These are phyloP conservation scores for Hypoxylon rickii DNA, from an alignment of 495 filamentous ascomycete genomes.

Conservation along the genomic window DNA sequence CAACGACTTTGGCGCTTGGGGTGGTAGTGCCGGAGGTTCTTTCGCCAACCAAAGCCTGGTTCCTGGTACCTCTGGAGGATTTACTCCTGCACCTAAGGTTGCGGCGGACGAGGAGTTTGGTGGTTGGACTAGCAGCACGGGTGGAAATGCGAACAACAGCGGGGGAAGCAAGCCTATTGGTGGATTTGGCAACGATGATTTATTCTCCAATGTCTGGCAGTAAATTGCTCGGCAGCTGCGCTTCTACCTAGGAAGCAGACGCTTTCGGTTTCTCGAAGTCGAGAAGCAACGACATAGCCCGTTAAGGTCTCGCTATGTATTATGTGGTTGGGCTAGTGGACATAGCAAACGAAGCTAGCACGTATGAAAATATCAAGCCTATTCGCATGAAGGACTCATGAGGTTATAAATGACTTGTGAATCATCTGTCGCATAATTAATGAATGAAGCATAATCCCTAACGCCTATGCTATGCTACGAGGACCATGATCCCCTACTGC, in stretches of 20 bases:
- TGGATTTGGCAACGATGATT: conserved; percentile 76
- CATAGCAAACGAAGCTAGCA: not conserved
- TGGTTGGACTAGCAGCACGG: conserved; percentile 79
- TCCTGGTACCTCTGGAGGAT: conserved; percentile 54
- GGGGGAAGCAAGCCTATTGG: conserved; percentile 42
- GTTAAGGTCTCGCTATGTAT: not conserved
- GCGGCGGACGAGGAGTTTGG: conserved; percentile 90
- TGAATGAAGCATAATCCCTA: conserved; percentile 16
- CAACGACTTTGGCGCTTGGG: conserved; percentile 79
- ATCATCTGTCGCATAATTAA: conserved; percentile 5
- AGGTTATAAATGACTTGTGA: too few species aligned
- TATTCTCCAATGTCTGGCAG: conserved; percentile 95
- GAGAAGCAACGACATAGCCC: not conserved
- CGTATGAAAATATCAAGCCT: conserved; percentile 3
- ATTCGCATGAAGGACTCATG: too few species aligned
- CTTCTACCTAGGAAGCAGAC: not conserved
- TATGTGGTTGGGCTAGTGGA: not conserved
- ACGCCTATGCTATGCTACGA: conserved; percentile 32
- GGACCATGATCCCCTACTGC: conserved; percentile 13
- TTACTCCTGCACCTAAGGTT: conserved; percentile 64
- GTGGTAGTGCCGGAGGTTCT: conserved; percentile 60
- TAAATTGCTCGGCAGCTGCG: conserved; percentile 40
- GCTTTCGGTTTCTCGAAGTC: not conserved
- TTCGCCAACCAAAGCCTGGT: conserved; percentile 60
- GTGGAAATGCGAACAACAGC: conserved; percentile 43